Percentiles rank a stretch among this genome's conserved stretches.
Conservation (phyloP, 1,284 basidiomycete genomes). For the Pyrrhoderma noxium region DNA sequence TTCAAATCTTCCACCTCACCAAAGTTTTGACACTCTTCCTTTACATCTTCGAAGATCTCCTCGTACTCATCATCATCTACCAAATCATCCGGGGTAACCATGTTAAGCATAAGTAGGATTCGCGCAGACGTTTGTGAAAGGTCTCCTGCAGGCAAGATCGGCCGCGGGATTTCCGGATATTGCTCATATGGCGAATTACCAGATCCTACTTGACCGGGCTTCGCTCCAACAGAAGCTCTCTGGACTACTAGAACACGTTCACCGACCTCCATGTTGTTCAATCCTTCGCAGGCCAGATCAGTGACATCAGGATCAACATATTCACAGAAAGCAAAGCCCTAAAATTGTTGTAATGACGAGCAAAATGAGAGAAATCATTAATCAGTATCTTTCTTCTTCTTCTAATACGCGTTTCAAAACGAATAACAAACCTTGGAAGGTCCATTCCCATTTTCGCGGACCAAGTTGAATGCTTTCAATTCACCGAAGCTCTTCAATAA, state of each 20-base stretch:
- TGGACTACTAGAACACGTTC: constrained; percentile 97
- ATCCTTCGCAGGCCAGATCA: constrained; percentile 91
- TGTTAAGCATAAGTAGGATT: constrained; percentile 96
- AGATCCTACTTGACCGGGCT: constrained; percentile 59
- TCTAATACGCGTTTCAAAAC: background rate
- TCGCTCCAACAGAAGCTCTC: constrained; percentile 88
- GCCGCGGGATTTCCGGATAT: constrained; percentile 70
- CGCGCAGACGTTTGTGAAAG: constrained; percentile 54
- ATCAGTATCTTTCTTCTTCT: no score
- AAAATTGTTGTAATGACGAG: constrained; percentile 3
- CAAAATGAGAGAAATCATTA: background rate
- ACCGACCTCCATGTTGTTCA: constrained; percentile 97
- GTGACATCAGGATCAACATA: constrained; percentile 88
- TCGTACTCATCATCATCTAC: constrained; percentile 87
- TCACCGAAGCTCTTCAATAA: constrained; percentile 96
- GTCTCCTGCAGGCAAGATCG: constrained; percentile 77
- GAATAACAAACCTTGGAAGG: constrained; percentile 66
- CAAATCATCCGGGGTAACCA: constrained; percentile 95
- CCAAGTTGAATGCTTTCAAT: constrained; percentile 94
- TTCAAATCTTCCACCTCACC: constrained; percentile 81
- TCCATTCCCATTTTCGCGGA: constrained; percentile 86
- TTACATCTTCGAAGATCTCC: constrained; percentile 92
- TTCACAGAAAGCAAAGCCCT: constrained; percentile 99
- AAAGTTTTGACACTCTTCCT: constrained; percentile 84
- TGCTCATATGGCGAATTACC: constrained; percentile 57